Evolutionary conservation across 2,329 filamentous ascomycete genomes (phyloP).

Genomic region (Aspergillus sp.): DNA sequence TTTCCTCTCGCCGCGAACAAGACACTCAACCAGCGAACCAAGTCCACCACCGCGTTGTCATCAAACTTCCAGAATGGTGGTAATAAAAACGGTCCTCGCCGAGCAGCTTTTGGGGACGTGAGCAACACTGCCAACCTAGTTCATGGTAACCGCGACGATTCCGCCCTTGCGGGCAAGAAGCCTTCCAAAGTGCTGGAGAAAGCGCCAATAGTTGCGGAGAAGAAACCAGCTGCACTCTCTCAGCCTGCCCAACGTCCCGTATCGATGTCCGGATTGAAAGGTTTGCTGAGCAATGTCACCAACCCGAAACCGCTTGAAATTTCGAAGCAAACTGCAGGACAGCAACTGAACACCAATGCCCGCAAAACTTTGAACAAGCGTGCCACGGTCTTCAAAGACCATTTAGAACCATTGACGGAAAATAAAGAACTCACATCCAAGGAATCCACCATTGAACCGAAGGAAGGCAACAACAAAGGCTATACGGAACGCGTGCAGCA

Average conservation of each 20-base stretch:
- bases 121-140: constrained; percentile 62
- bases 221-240: constrained; percentile 48
- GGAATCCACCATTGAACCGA: constrained; percentile 24
- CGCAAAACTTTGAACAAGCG: constrained; percentile 55
- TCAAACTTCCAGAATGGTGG: constrained; percentile 53
- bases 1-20: constrained; percentile 53
- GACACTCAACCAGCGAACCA: constrained; percentile 74
- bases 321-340: constrained; percentile 32
- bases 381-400: constrained; percentile 57
- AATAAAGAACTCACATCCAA: constrained; percentile 28
- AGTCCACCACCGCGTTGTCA: constrained; percentile 68
- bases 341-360: constrained; percentile 35
- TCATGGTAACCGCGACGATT: constrained; percentile 56
- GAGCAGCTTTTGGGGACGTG: constrained; percentile 77
- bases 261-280: constrained; percentile 40
- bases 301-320: constrained; percentile 32
- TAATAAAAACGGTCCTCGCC: constrained; percentile 67
- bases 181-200: constrained; percentile 35
- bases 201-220: constrained; percentile 30
- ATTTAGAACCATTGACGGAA: constrained; percentile 36
- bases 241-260: constrained; percentile 65
- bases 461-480: constrained; percentile 23
- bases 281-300: constrained; percentile 34
- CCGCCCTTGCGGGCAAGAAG: constrained; percentile 50
- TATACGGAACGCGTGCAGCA: constrained; percentile 14